Evolutionary conservation across 2,329 filamentous ascomycete genomes (phyloP).

Genomic region (Capronia coronata): DNA sequence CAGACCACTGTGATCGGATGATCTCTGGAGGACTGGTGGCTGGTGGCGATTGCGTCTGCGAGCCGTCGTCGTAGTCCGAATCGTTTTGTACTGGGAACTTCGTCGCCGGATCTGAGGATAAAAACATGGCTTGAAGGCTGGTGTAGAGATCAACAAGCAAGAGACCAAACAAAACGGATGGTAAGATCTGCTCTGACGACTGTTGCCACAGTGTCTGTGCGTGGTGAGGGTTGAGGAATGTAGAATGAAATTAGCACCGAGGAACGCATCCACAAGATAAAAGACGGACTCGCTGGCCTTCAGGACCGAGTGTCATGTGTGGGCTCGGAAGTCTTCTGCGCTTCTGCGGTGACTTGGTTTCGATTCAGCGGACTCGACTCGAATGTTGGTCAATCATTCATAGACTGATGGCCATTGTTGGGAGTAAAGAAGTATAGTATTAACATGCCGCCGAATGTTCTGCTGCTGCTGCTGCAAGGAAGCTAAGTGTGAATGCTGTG

Average conservation of each 20-base stretch:
- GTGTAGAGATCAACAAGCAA: background rate
- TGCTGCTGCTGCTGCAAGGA: too few species aligned
- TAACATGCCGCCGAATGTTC: too few species aligned
- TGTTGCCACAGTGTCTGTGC: background rate
- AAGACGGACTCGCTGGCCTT: background rate
- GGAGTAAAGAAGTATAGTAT: too few species aligned
- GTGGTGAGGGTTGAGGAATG: background rate
- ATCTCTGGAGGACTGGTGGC: background rate
- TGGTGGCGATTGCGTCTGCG: background rate
- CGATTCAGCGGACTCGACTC: too few species aligned
- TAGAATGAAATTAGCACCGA: background rate
- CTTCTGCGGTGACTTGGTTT: too few species aligned
- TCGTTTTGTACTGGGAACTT: background rate
- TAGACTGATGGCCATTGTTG: too few species aligned
- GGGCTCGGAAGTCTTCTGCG: too few species aligned
- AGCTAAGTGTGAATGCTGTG: too few species aligned
- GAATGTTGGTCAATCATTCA: too few species aligned
- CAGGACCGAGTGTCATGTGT: too few species aligned
- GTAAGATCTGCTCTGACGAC: background rate
- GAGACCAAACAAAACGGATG: conserved; percentile 1
- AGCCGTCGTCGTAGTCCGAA: background rate
- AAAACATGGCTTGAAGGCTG: background rate
- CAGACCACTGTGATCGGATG: background rate
- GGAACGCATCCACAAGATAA: background rate
- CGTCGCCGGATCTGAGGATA: conserved; percentile 5